Base-by-base conservation (phyloP, 805 yeast genomes). In the Lipomyces yamanashiensis region DNA sequence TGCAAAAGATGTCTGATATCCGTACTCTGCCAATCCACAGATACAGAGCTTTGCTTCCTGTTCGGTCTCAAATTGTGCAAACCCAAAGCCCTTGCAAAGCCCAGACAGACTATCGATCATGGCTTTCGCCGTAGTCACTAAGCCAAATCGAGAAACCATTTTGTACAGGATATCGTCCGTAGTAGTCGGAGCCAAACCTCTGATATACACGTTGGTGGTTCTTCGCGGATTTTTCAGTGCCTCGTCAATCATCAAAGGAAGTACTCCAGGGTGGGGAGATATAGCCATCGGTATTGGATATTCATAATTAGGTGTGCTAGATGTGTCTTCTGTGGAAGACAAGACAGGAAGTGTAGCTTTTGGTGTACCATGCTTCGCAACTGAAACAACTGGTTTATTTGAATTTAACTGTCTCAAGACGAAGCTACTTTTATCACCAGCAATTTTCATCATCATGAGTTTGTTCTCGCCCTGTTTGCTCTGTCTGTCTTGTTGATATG, bases 201-300 rank as follows among this genome's bases (percentile, higher is more conserved):
- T 86, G 40, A 87, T 85, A 71, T 87, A 87, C 45, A 87, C 78
- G 73, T 87, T 87, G 15, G 69, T 68, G 15, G 70, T 67, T 40
- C 56, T 54, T 12, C 17, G 89, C 83, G 70, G 70, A 49, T 67
- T 67, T 41, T 64, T 63, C 53, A 67, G 41, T 12, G 70, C 59
- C 45, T 67, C 70, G 23, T 66, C 70, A 17, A 66, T 54, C 9
- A 64, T 45, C 48, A 63, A 59, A 9, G 54, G 36, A 12, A 43
- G 17, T 7, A 43, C 44, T 10, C 55, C 61, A 15, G 59, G 45
- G 19, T 39, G 57, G 9, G 67, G 67, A 19, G 68, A 47, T 19
- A 65, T 62, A 8, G 68, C 68, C 39, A 63, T 17, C 9, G 68
- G 68, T 34, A 65, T 63, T 6, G 62, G 57, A 28, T 50, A 56